phyloP scores from a whole-genome alignment of 331 rosid genomes.

The Arachis monticola region DNA sequence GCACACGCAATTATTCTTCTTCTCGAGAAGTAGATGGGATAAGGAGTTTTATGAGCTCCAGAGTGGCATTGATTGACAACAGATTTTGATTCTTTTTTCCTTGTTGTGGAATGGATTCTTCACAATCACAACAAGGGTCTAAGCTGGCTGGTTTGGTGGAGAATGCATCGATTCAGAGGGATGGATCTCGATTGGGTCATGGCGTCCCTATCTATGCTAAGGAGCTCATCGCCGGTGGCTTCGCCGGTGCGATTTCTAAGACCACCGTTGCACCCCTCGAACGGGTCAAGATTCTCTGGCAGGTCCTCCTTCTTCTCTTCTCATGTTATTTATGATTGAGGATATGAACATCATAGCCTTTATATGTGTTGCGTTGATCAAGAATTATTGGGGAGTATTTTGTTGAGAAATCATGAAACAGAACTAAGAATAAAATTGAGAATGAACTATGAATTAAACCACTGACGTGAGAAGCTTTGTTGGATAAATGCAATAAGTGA shows the following conservation, averaged over 20 bases:
- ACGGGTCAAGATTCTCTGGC: constrained; percentile 91
- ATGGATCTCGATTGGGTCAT: constrained; percentile 59
- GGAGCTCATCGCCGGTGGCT: constrained; percentile 91
- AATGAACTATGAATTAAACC: no score
- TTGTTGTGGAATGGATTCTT: constrained; percentile 61
- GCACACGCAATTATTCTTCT: constrained; percentile 25
- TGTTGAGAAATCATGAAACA: no score
- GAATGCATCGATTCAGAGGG: constrained; percentile 61
- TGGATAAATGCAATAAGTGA: not conserved
- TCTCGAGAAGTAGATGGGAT: constrained; percentile 73
- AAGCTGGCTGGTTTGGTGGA: constrained; percentile 75
- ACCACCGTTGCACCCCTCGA: constrained; percentile 92
- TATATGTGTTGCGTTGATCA: no score
- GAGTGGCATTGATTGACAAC: constrained; percentile 48
- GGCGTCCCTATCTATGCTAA: constrained; percentile 74
- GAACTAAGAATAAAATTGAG: no score
- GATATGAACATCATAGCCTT: no score
- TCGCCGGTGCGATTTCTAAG: constrained; percentile 92
- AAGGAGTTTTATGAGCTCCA: constrained; percentile 70
- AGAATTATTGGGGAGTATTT: no score
- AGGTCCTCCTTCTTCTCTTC: constrained; percentile 52
- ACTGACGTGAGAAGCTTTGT: no score
- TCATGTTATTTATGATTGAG: not conserved
- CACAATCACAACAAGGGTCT: constrained; percentile 85
- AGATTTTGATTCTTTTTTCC: not conserved